Evolutionary conservation across 768 basidiomycete genomes (phyloP), one percentile per base, ranked within the genome.

Genomic region (Boletus bicolor): DNA sequence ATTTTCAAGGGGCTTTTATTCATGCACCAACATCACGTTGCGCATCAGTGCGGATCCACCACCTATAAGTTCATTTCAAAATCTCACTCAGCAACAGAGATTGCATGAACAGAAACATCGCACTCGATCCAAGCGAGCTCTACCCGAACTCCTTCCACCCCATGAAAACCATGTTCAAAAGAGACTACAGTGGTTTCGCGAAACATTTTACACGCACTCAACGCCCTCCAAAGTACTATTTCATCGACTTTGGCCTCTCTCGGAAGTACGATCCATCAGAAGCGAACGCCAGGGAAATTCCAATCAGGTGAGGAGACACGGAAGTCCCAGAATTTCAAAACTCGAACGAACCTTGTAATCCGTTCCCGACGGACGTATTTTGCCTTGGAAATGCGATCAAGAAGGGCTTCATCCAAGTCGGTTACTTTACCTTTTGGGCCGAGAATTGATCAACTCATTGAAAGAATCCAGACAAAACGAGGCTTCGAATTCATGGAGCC

Each of bases 341-440:
- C 4, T 56, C 44, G 5, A 11, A 49, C 1, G 26, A 56, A 1
- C 66, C 61, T 0, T 66, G 65, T 14, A 55, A 78, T 55, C 74
- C 75, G 0, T 80, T 78, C 51, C 67, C 72, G 0, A 72, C 71
- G 0, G 79, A 80, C 38, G 64, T 80, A 75, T 50, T 38, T 17
- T 73, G 72, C 43, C 49, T 78, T 1, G 77, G 76, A 2, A 79
- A 78, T 56, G 24, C 68, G 14, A 61, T 77, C 36, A 52, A 63
- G 15, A 42, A 52, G 36, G 55, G 72, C 44, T 72, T 76, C 49
- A 14, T 69, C 0, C 55, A 67, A 51, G 75, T 75, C 5, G n/a
- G 21, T 41, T 11, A 11, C 36, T 37, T 56, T 28, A 48, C 19
- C 12, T 42, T 63, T 43, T 30, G 34, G 36, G 21, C 21, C 21